phyloP scores from a whole-genome alignment of 768 basidiomycete genomes.

The Pleurotus tuber-regium region DNA sequence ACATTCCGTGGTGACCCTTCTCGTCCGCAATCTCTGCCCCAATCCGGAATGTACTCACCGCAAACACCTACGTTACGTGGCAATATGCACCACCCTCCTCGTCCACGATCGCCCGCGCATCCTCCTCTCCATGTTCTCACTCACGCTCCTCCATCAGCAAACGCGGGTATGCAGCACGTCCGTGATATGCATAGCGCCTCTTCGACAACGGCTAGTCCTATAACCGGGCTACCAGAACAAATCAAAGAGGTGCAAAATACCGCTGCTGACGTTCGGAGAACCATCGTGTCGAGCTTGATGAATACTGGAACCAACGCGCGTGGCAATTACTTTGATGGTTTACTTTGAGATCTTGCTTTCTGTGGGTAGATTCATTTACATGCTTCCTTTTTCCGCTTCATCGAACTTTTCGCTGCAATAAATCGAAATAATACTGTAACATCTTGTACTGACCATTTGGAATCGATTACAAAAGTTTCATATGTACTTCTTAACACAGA shows the following conservation, averaged over 20 bases:
- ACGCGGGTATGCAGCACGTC: neutral
- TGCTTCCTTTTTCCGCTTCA: neutral
- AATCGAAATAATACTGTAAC: neutral
- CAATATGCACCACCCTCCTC: conserved; percentile 4
- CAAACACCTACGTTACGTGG: neutral
- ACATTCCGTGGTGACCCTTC: neutral
- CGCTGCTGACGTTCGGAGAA: conserved; percentile 6
- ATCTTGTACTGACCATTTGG: neutral
- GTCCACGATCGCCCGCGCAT: conserved; percentile 5
- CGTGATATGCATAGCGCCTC: conserved; percentile 7
- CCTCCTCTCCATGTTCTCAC: conserved; percentile 3
- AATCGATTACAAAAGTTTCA: no score
- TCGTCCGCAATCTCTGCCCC: neutral
- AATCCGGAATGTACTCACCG: neutral
- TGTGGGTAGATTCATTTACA: neutral
- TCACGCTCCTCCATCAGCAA: neutral
- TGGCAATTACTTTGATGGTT: conserved; percentile 6
- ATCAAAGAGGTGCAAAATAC: conserved; percentile 4
- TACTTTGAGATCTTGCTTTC: conserved; percentile 1
- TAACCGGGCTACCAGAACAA: neutral
- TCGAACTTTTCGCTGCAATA: neutral
- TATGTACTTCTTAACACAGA: neutral
- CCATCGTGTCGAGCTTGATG: conserved; percentile 5
- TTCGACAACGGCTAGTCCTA: neutral
- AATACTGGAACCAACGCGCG: conserved; percentile 1